Base-by-base conservation (phyloP, 495 filamentous ascomycete genomes). In the Xylaria nigripes region DNA sequence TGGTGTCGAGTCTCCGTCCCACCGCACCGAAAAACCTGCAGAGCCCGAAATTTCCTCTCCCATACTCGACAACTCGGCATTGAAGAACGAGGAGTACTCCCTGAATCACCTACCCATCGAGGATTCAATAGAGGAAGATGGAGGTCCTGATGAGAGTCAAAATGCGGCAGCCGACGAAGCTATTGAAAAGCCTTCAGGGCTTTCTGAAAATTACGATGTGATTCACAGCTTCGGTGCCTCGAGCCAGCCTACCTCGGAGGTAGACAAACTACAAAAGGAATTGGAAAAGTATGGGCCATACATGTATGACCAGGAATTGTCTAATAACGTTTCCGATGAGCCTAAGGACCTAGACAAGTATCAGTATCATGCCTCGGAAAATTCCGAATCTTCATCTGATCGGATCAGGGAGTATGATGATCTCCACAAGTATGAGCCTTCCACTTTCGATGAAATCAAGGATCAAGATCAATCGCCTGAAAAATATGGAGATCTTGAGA, bases 371-470 rank as follows among this genome's bases (percentile, higher is more conserved):
- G 23, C 32, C 15, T 22, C 44, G 19, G 45, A 48, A 32, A 34
- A n/a, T 6, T 15, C 51, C 12, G 44, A 30, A 29, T 8, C 22
- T 15, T 13, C 43, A 21, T 25, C 19, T 22, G 32, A 47, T 12
- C 8, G 3, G 22, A n/a, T 53, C 48, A 44, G 43, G 48, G 1
- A 50, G 19, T 65, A 62, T 16, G 48, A 64, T 3, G 69, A 72
- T 45, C 58, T 69, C 19, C 51, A 64, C 21, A 65, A 70, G 43
- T 72, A 73, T 46, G 56, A 67, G 40, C 54, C 64, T 6, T 60
- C 57, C 29, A 45, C 45, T 30, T 63, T 68, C 18, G 60, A 68
- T 13, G 69, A 72, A 32, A 38, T 64, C 12, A 50, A 67, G 36
- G 59, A 36, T 19, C 53, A 65, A 40, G 60, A 66, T 13, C 57